phyloP scores from a whole-genome alignment of 2,329 filamentous ascomycete genomes.

The Cladosporium oxysporum region DNA sequence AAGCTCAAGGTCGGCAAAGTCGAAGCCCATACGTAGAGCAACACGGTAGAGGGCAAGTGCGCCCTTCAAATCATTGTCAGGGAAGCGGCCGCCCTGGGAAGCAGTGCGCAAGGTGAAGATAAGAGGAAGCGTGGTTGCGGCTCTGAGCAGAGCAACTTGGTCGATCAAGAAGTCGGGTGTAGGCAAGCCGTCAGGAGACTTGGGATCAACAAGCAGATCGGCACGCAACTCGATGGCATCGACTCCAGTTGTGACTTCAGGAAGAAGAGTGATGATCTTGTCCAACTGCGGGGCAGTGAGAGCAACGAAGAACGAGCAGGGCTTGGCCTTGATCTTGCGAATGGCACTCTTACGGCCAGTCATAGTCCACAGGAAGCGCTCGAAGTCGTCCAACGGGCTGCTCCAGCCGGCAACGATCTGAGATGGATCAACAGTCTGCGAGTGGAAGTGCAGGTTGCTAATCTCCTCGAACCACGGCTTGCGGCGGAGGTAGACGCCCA shows the following conservation, averaged over 20 bases:
- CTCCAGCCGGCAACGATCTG: constrained; percentile 36
- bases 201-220: constrained; percentile 78
- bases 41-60: constrained; percentile 74
- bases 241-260: constrained; percentile 75
- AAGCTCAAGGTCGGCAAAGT: constrained; percentile 93
- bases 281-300: constrained; percentile 78
- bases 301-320: constrained; percentile 87
- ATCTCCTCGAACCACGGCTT: constrained; percentile 90
- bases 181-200: constrained; percentile 57
- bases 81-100: constrained; percentile 85
- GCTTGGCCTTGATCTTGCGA: constrained; percentile 61
- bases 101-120: constrained; percentile 90
- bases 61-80: constrained; percentile 65
- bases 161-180: constrained; percentile 74
- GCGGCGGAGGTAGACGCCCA: constrained; percentile 83
- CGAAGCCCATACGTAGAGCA: constrained; percentile 79
- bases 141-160: constrained; percentile 78
- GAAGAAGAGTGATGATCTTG: constrained; percentile 64
- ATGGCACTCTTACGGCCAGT: constrained; percentile 61
- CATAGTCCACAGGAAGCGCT: constrained; percentile 69
- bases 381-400: constrained; percentile 61
- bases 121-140: constrained; percentile 71
- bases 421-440: constrained; percentile 60
- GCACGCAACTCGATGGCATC: constrained; percentile 95
- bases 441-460: constrained; percentile 93